Evolutionary conservation across 306 rosid genomes (phyloP).

Genomic region (Potentilla sterilis): DNA sequence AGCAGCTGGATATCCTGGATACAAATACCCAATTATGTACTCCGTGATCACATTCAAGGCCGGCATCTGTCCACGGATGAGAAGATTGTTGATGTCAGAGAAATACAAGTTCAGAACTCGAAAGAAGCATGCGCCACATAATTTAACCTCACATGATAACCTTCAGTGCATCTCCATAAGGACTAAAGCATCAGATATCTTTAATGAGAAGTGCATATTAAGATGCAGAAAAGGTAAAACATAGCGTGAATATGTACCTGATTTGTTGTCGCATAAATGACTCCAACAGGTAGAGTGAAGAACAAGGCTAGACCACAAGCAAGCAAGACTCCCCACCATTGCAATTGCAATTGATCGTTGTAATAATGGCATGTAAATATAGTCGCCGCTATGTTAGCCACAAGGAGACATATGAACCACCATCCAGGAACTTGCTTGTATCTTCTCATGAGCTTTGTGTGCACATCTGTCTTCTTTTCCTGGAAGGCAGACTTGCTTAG

Average conservation of each 20-base stretch:
- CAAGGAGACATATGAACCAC: constrained; percentile 75
- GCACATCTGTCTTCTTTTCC: constrained; percentile 65
- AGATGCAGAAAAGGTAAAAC: neutral
- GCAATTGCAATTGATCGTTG: constrained; percentile 60
- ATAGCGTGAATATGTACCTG: constrained; percentile 41
- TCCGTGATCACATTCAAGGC: constrained; percentile 69
- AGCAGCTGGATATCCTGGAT: constrained; percentile 88
- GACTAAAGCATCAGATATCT: neutral
- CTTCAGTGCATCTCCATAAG: neutral
- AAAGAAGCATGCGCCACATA: neutral
- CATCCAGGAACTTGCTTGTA: constrained; percentile 69
- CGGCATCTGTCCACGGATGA: constrained; percentile 42
- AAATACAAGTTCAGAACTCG: neutral
- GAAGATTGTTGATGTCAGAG: neutral
- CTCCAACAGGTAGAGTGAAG: constrained; percentile 80
- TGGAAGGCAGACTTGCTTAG: constrained; percentile 69
- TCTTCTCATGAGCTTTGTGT: constrained; percentile 75
- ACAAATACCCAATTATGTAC: constrained; percentile 69
- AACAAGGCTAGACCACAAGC: constrained; percentile 61
- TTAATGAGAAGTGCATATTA: neutral
- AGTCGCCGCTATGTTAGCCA: constrained; percentile 48
- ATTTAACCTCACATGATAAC: neutral
- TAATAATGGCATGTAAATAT: constrained; percentile 57
- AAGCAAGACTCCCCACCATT: constrained; percentile 85
- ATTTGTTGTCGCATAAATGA: constrained; percentile 73